Base-by-base conservation (phyloP, 1,139 yeast genomes). In the Pichia terricola region DNA sequence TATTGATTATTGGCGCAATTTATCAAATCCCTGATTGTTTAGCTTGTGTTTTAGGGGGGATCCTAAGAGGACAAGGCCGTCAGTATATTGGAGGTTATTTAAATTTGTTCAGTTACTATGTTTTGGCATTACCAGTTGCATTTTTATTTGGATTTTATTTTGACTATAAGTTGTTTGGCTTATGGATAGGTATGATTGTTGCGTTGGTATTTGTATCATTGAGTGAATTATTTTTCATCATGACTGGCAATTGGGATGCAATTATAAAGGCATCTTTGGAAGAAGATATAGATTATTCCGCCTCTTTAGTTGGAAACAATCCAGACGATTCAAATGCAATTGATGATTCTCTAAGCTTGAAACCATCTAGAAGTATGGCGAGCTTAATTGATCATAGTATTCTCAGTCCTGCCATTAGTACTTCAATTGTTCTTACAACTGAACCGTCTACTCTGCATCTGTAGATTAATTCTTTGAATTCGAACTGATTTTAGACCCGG, bases 11-110 rank as follows among this genome's bases (percentile, higher is more conserved):
- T 39, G 78, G 78, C 5, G 75, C 84, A 2, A 48, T 77, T 4
- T 78, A 78, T 55, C 86, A 80, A 59, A 59, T 79, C 34, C 72
- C 70, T 50, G 86, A 79, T 54, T 69, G 69, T 45, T 52, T 79
- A 38, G 62, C 77, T 26, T 77, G 82, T 51, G 63, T 73, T 26
- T 69, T 79, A 2, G 77, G 75, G 4, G 86, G 85, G 2, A 63
- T 79, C 28, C 64, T 80, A 45, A 66, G 86, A 52, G 85, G 81
- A 8, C 86, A 79, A 60, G 86, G 85, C 4, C 63, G 84, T 53
- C 86, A 80, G 56, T 69, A 69, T 47, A 75, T 79, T 49, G 86
- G 85, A 3, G 83, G 84, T 2, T 67, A 72, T 52, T 58, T 79
- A 48, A 79, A 77, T 57, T 57, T 80, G 22, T 58, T 77, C 40